Evolutionary conservation across 164 flowering plant genomes (phyloP).

Genomic region (Macadamia integrifolia): DNA sequence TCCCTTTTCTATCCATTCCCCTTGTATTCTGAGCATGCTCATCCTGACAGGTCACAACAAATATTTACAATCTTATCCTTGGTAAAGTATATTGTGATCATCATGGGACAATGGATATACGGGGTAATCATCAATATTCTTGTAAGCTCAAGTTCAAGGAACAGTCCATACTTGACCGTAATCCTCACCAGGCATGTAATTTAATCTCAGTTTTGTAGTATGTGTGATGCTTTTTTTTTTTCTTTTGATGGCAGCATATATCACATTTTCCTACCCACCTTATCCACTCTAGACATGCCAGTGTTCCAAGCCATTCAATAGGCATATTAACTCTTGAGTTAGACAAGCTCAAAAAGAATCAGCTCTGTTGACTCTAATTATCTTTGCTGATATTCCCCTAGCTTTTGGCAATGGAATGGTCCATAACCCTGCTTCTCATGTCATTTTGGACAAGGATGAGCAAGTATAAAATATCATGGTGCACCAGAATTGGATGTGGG

Average conservation of each 20-base stretch:
- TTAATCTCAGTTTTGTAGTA: neutral
- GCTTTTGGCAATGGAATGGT: too few relatives aligned
- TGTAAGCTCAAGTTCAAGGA: constrained; percentile 89
- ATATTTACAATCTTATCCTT: constrained; percentile 77
- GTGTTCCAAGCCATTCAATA: too few relatives aligned
- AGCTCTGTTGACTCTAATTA: too few relatives aligned
- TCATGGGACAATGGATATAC: constrained; percentile 83
- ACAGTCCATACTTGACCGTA: constrained; percentile 78
- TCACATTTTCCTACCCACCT: neutral
- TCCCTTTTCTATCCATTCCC: neutral
- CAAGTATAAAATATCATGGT: neutral
- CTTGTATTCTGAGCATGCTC: constrained; percentile 1
- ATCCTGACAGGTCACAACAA: constrained; percentile 66
- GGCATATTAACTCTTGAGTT: too few relatives aligned
- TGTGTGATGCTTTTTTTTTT: too few relatives aligned
- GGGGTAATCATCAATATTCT: constrained; percentile 66
- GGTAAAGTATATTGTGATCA: constrained; percentile 90
- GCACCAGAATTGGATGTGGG: neutral
- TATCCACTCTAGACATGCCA: neutral
- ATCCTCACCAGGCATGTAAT: constrained; percentile 71
- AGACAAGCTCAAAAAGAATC: too few relatives aligned
- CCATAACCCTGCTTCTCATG: neutral
- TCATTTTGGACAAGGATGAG: neutral
- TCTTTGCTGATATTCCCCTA: too few relatives aligned
- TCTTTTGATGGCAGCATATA: neutral